phyloP scores from a whole-genome alignment of 768 basidiomycete genomes.

The Phaffia tasmanica region DNA sequence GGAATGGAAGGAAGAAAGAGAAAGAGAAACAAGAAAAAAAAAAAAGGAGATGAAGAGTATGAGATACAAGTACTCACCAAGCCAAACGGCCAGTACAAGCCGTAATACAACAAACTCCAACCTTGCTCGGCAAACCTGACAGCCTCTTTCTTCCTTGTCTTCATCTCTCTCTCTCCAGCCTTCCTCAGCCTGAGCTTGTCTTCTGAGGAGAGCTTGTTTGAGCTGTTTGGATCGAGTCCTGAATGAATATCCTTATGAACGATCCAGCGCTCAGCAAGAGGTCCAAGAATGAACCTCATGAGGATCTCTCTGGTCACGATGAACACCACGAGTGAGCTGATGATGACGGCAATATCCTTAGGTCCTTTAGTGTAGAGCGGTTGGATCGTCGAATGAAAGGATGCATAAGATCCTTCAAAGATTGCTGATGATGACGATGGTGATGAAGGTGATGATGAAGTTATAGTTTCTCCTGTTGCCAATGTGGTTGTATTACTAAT shows the following conservation, averaged over 20 bases:
- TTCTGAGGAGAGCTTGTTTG: not conserved
- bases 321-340: constrained; percentile 75
- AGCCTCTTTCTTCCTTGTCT: constrained; percentile 48
- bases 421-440: not conserved
- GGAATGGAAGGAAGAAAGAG: not conserved
- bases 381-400: not conserved
- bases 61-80: constrained; percentile 51
- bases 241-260: constrained; percentile 24
- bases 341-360: constrained; percentile 61
- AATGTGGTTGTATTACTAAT: not conserved
- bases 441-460: not conserved
- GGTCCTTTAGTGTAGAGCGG: constrained; percentile 57
- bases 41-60: not conserved
- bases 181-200: not conserved
- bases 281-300: constrained; percentile 63
- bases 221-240: not conserved
- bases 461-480: not conserved
- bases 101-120: constrained; percentile 74
- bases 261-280: constrained; percentile 69
- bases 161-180: constrained; percentile 30
- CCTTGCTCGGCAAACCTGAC: constrained; percentile 90
- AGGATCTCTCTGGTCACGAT: constrained; percentile 70
- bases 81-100: constrained; percentile 60
- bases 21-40: not conserved
- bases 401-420: not conserved